Percentiles rank a stretch among this genome's conserved stretches.
Evolutionary conservation across 2,329 filamentous ascomycete genomes (phyloP).

Genomic region (Penicillium sclerotiorum): DNA sequence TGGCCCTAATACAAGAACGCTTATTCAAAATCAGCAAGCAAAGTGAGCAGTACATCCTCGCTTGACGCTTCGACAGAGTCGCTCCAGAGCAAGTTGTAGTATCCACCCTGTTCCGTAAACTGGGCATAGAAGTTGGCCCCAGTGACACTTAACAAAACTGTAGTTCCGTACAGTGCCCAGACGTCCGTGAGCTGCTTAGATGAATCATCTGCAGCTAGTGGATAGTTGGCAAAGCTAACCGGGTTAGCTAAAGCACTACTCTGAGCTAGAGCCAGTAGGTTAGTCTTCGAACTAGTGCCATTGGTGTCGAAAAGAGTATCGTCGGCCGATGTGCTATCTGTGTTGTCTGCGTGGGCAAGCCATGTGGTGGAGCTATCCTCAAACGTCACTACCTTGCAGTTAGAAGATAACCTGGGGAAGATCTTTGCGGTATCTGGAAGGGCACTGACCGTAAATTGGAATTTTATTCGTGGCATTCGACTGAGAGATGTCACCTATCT

Average conservation of each 20-base stretch:
- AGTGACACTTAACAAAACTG: constrained; percentile 1
- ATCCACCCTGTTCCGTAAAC: neutral
- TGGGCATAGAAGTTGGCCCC: constrained; percentile 4
- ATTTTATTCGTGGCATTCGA: neutral
- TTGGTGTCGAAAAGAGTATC: neutral
- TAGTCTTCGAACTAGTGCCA: neutral
- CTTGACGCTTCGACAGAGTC: neutral
- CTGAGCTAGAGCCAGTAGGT: neutral
- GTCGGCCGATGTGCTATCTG: neutral
- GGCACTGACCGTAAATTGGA: neutral
- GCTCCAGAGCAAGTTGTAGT: neutral
- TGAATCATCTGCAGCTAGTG: neutral
- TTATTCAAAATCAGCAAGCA: constrained; percentile 1
- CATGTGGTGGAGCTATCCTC: neutral
- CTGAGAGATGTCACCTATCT: neutral
- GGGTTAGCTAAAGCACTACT: neutral
- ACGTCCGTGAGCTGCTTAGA: constrained; percentile 3
- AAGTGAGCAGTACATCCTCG: neutral
- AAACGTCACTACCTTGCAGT: neutral
- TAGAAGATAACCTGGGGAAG: too few relatives aligned
- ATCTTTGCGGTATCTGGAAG: too few relatives aligned
- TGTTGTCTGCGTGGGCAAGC: neutral
- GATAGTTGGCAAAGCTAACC: neutral
- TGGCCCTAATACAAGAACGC: too few relatives aligned
- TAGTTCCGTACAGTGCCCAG: constrained; percentile 9